Base-by-base conservation (phyloP, 306 rosid genomes). In the Arachis stenosperma region DNA sequence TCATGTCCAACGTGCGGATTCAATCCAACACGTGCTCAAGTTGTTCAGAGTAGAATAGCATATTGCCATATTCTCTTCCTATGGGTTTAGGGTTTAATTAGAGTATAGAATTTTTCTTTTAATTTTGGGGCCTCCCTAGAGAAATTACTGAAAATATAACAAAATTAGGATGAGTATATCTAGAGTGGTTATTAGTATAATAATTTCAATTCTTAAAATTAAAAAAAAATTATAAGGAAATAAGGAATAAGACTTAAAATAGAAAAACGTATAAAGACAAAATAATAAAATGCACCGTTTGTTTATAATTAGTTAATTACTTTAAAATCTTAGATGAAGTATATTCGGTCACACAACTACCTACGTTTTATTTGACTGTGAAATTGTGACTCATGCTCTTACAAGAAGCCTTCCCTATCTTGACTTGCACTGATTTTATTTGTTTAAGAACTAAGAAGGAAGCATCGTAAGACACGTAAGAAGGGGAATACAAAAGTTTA, bases 1-100 rank as follows among this genome's bases (percentile, higher is more conserved):
- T n/a, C 8, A 10, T 75, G 43, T 59, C 44, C 37, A 47, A 8
- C 43, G 7, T 10, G 73, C 82, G 71, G 47, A 62, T 37, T 56
- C 30, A 57, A 27, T 55, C 47, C 9, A 51, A 43, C 10, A 3
- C 37, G 44, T n/a, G 17, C 42, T 14, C 10, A 7, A 40, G 63
- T 50, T 50, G 55, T 50, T 50, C 37, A 33, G 37, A 33, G 37
- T 33, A 33, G 37, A 33, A 33, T 50, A 7, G 17, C 15, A 50
- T 12, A 13, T 22, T 22, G 27, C 4, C 37, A 33, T 33, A 33
- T 50, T 7, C 55, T 0, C 6, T 12, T 50, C 17, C 37, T 2
- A 33, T 33, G 37, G 37, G 37, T 33, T 33, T 33, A 33, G 37
- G 37, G 37, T 33, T 33, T 33, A 33, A 33, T 33, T 33, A 33